phyloP scores from a whole-genome alignment of 768 basidiomycete species.

The Guyanaporus albipodus region DNA sequence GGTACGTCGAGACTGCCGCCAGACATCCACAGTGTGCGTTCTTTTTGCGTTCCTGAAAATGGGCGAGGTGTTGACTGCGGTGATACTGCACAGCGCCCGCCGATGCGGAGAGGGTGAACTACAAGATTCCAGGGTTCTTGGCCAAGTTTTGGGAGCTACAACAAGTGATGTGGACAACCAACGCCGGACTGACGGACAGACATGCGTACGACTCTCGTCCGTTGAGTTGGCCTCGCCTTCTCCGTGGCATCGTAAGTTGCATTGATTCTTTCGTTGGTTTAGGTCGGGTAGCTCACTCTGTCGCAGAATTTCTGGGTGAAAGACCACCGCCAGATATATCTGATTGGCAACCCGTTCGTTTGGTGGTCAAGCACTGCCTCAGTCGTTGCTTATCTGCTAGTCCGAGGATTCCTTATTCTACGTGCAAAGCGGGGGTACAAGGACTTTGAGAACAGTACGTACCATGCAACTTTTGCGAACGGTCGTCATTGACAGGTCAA shows the following conservation, averaged over 20 bases:
- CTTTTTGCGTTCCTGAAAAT: background rate
- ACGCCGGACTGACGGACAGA: constrained; percentile 91
- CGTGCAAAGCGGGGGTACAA: constrained; percentile 87
- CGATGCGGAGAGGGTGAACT: constrained; percentile 82
- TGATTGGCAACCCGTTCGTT: constrained; percentile 89
- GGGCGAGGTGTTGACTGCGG: background rate
- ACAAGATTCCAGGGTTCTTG: constrained; percentile 84
- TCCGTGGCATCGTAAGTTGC: constrained; percentile 83
- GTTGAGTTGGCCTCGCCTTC: constrained; percentile 82
- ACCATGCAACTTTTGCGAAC: background rate
- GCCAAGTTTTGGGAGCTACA: constrained; percentile 90
- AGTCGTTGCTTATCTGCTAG: constrained; percentile 59
- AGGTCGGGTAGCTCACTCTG: constrained; percentile 3
- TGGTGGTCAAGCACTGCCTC: constrained; percentile 86
- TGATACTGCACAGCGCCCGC: constrained; percentile 49
- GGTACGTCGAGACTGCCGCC: constrained; percentile 85
- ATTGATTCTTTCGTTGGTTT: background rate
- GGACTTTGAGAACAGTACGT: constrained; percentile 89
- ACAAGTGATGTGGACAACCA: constrained; percentile 95
- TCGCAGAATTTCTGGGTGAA: constrained; percentile 96
- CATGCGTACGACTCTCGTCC: constrained; percentile 97
- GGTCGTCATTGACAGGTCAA: background rate
- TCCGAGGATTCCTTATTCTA: constrained; percentile 78
- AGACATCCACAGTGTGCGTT: constrained; percentile 66
- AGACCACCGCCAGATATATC: constrained; percentile 92